These are phyloP conservation scores for Fusarium tricinctum DNA, from an alignment of 2,329 filamentous ascomycete genomes.

Conservation along the genomic window DNA sequence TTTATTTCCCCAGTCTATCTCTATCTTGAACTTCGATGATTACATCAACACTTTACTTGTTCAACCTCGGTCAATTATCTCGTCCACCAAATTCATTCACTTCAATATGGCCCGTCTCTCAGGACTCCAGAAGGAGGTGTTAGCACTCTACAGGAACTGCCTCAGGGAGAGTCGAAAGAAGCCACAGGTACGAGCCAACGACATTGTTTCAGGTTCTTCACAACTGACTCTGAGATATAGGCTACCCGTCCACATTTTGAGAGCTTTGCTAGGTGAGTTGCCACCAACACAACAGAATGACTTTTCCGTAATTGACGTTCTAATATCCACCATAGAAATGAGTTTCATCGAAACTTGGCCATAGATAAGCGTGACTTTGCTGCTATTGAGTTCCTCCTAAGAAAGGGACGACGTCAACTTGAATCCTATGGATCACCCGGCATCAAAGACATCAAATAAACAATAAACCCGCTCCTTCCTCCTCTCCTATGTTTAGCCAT, in stretches of 20 bases:
- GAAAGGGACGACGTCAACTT: slow-evolving; percentile 85
- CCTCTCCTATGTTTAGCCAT: too few relatives aligned
- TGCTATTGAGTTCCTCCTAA: slow-evolving; percentile 85
- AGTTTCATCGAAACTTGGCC: slow-evolving; percentile 79
- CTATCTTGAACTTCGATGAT: slow-evolving; percentile 10
- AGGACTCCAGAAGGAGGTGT: slow-evolving; percentile 90
- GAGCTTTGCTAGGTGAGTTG: slow-evolving; percentile 71
- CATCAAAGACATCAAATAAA: slow-evolving; percentile 77
- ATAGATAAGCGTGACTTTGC: slow-evolving; percentile 88
- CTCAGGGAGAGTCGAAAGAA: slow-evolving; percentile 86
- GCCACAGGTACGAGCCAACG: slow-evolving; percentile 68
- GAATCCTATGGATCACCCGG: slow-evolving; percentile 85
- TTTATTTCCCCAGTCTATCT: slow-evolving; percentile 13
- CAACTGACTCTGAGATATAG: slow-evolving; percentile 50
- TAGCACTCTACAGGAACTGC: slow-evolving; percentile 88
- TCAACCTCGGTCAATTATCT: slow-evolving; percentile 1
- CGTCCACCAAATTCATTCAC: background rate
- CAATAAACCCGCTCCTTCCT: slow-evolving; percentile 4
- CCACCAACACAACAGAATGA: background rate
- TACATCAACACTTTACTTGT: slow-evolving; percentile 15
- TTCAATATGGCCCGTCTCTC: slow-evolving; percentile 66
- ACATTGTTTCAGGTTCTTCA: background rate
- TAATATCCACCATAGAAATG: slow-evolving; percentile 64
- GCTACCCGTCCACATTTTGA: slow-evolving; percentile 72
- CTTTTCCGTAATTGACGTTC: background rate